Evolutionary conservation across 2,329 filamentous ascomycete species (phyloP).

Genomic region (Didymosphaeria variabile): DNA sequence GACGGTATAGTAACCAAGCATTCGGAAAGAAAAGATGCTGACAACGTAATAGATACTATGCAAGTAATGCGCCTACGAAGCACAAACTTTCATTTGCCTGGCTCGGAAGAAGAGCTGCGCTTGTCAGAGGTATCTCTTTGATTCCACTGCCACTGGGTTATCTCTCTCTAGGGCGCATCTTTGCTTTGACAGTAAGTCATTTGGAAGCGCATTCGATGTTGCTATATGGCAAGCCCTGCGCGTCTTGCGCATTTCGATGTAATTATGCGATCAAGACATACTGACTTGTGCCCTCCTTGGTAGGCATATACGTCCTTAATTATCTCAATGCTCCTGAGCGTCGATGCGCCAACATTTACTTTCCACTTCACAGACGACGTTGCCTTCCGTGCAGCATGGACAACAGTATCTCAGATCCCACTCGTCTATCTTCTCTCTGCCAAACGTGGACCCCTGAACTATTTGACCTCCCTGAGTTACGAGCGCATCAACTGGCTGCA

Average conservation of each 20-base stretch:
- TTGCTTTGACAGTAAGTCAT: constrained; percentile 18
- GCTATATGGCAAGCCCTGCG: constrained; percentile 7
- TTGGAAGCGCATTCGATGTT: background rate
- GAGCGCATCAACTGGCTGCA: constrained; percentile 38
- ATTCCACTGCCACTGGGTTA: background rate
- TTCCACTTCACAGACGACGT: constrained; percentile 40
- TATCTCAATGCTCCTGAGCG: constrained; percentile 24
- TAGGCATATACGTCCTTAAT: constrained; percentile 21
- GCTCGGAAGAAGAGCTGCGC: constrained; percentile 8
- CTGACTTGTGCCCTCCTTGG: constrained; percentile 10
- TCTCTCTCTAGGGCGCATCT: constrained; percentile 5
- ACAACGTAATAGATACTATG: background rate
- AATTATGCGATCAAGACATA: background rate
- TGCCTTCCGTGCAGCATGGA: constrained; percentile 42
- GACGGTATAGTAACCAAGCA: constrained; percentile 18
- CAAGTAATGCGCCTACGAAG: background rate
- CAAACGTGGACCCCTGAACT: constrained; percentile 34
- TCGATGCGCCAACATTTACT: constrained; percentile 33
- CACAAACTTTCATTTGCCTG: background rate
- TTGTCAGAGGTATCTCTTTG: background rate
- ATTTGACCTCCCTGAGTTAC: constrained; percentile 31
- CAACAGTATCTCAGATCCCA: constrained; percentile 39
- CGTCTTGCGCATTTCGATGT: constrained; percentile 5
- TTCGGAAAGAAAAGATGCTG: background rate
- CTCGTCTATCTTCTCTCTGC: constrained; percentile 38